Evolutionary conservation across 208 protist genomes (phyloP), one percentile per base, ranked within the genome.

Genomic region (Leishmania tarentolae): DNA sequence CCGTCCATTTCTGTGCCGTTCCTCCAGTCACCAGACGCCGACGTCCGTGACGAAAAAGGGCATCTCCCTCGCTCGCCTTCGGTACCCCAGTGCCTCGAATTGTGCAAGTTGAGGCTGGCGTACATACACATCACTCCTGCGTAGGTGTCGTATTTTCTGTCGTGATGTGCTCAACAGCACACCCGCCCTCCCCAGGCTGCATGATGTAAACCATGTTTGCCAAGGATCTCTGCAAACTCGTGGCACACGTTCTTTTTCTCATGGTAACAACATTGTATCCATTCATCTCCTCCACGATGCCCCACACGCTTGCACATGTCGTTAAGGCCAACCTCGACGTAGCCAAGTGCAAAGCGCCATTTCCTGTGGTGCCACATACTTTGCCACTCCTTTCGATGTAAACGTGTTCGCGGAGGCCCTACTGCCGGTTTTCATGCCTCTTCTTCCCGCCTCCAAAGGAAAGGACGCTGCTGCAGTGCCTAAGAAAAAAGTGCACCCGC

Each of bases 401-500:
- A 21, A 0, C 19, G n/a, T 40, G 37, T 37, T 3, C n/a, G 50
- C 50, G 50, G 50, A 68, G 21, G 31, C 28, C 2, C 2, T 50
- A 44, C 28, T 24, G 40, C 8, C 56, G 7, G 24, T n/a, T 72
- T 6, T 28, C n/a, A 86, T 86, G 80, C 78, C 83, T 63, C 35
- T 79, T 1, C 42, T 78, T 3, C 66, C 59, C 17, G 24, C 63
- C 19, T 40, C 78, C 21, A 75, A 80, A 9, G 77, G 44, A 21
- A 91, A 91, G 72, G 87, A 80, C 63, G 86, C 88, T 5, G 88
- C 82, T 9, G 73, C 82, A 15, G 80, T 75, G 1, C 90, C 90
- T 63, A 94, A 94, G 71, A 95, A 93, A 85, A 95, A 94, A 63
- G 86, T 87, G 69, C 83, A 81, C 13, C 91, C 90, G 19, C 89